phyloP scores from a whole-genome alignment of 495 filamentous ascomycete species.

The Geopyxis carbonaria region DNA sequence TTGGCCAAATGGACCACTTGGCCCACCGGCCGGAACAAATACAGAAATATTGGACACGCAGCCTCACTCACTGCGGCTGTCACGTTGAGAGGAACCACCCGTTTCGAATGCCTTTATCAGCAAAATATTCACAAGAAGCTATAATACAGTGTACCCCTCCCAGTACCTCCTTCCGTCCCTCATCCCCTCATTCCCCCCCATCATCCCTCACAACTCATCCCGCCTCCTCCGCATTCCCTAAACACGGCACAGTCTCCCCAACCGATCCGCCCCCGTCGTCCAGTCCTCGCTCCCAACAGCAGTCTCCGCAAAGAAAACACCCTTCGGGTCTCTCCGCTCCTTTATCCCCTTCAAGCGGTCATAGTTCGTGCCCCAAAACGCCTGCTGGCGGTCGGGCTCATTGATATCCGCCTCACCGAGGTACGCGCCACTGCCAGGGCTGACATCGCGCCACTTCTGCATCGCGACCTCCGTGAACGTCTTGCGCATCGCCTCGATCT shows the following conservation, averaged over 20 bases:
- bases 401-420: slow-evolving; percentile 38
- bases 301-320: slow-evolving; percentile 34
- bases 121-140: too few species aligned
- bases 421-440: slow-evolving; percentile 31
- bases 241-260: slow-evolving; percentile 11
- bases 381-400: slow-evolving; percentile 44
- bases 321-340: slow-evolving; percentile 34
- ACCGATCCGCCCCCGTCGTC: slow-evolving; percentile 11
- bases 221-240: too few species aligned
- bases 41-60: too few species aligned
- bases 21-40: too few species aligned
- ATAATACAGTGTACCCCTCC: too few species aligned
- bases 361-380: slow-evolving; percentile 38
- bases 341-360: slow-evolving; percentile 30
- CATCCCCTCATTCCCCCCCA: too few species aligned
- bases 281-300: slow-evolving; percentile 36
- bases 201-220: too few species aligned
- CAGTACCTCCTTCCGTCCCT: too few species aligned
- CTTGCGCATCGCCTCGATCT: background rate
- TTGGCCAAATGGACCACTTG: too few species aligned
- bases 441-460: slow-evolving; percentile 25
- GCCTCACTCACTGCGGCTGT: too few species aligned
- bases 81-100: too few species aligned
- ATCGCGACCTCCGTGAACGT: slow-evolving; percentile 30
- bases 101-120: too few species aligned